Base-by-base conservation (phyloP, 2,329 filamentous ascomycete species). In the Dactylellina haptotyla region DNA sequence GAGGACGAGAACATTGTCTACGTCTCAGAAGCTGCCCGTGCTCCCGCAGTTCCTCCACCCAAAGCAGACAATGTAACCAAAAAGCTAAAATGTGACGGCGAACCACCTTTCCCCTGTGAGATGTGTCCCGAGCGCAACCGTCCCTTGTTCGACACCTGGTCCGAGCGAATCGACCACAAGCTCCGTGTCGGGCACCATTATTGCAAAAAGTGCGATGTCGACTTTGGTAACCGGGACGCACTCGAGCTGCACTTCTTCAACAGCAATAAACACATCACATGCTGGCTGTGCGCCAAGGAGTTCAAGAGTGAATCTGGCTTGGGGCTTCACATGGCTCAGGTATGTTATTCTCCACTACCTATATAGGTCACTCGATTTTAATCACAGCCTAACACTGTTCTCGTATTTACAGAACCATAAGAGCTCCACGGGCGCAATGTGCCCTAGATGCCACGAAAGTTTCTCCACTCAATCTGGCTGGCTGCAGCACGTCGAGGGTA, bases 401-500 rank as follows among this genome's bases (percentile, higher is more conserved):
- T 4, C 37, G 18, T 9, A 28, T 16, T 39, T 12, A 12, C n/a
- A 28, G 18, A 43, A 45, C 18, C n/a, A n/a, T n/a, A n/a, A 23
- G 43, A n/a, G 4, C 37, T 34, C 18, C 39, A 20, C 41, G 76
- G 76, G 62, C 2, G 64, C 62, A 18, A 50, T 73, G 30, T 77
- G 76, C 8, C 76, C 76, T 8, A 59, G 58, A 30, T 77, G 76
- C n/a, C 28, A 53, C 14, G 70, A 67, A 6, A 50, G 53, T 2
- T 77, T 77, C 37, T 34, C 56, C 5, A 76, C 75, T 8, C 61
- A 72, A 9, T 75, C 75, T 1, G 76, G 74, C n/a, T 69, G 76
- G n/a, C 69, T 76, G 34, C 76, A 77, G n/a, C 76, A 77, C 28
- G 59, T 76, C 30, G 76, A 77, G 48, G 62, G 66, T n/a, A 75